These are phyloP conservation scores for Peronospora belbahrii DNA, from an alignment of 352 stramenopile species.

Conservation along the genomic window DNA sequence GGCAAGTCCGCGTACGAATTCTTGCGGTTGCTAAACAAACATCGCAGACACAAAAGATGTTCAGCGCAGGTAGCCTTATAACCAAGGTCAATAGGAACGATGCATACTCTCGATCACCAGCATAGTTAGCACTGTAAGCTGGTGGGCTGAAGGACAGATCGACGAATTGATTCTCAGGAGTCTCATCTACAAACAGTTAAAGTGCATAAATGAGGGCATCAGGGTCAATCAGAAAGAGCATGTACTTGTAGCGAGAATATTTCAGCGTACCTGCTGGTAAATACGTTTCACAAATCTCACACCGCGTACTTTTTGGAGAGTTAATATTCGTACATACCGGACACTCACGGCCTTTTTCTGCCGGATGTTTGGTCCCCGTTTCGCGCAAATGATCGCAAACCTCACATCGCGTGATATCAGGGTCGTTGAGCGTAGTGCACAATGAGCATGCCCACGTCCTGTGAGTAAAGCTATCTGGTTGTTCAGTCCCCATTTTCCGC, in stretches of 20 bases:
- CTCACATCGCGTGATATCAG: constrained; percentile 16
- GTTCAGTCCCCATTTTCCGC: not conserved
- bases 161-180: constrained; percentile 17
- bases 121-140: constrained; percentile 7
- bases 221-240: not conserved
- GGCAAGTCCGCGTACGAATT: constrained; percentile 34
- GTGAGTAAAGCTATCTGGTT: not conserved
- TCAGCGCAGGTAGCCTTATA: not conserved
- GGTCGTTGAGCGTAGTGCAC: constrained; percentile 18
- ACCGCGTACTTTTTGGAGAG: constrained; percentile 20
- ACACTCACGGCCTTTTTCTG: constrained; percentile 27
- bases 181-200: constrained; percentile 8
- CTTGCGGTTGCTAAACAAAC: constrained; percentile 25
- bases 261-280: constrained; percentile 13
- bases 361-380: not conserved
- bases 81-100: not conserved
- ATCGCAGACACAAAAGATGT: not conserved
- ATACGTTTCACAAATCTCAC: constrained; percentile 45
- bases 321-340: constrained; percentile 59
- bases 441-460: constrained; percentile 18
- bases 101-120: constrained; percentile 11
- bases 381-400: constrained; percentile 13
- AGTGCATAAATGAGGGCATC: not conserved
- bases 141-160: constrained; percentile 31
- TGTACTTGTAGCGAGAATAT: not conserved